Base-by-base conservation (phyloP, 768 basidiomycete species). In the Filobasidium floriforme region DNA sequence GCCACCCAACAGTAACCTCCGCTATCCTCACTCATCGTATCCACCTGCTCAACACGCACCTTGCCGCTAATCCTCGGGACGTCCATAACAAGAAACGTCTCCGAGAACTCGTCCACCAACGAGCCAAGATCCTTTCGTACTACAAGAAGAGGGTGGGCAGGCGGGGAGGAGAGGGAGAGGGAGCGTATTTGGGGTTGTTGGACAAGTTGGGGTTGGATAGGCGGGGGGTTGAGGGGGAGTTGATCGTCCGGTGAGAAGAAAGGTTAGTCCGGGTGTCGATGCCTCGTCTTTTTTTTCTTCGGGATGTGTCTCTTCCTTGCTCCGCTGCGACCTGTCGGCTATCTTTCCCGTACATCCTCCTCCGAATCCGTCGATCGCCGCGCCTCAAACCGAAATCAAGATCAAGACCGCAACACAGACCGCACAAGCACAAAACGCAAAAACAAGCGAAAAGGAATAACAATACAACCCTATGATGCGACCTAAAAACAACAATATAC, bases 21-120 rank as follows among this genome's bases (percentile, higher is more conserved):
- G 94, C 94, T 0, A 80, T 97, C 29, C 75, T 92, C 65, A 98
- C 94, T 0, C 84, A 87, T 73, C 83, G 85, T 76, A 94, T 97
- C 71, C 89, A 89, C 57, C 88, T 87, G 69, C 76, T 97, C 44
- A 88, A 88, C 84, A 80, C 80, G 7, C 92, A 96, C 76, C 78
- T 94, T 37, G 43, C 65, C 1, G 81, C 76, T 11, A 82, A 80
- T 54, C 87, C 84, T 70, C 87, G 84, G 72, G 94, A 98, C 74
- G 82, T 89, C 29, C 73, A 79, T 60, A 93, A 89, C 75, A 85
- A 86, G 49, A 85, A 87, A 18, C 83, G 85, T n/a, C 81, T 98
- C 43, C 86, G 88, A 1, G 81, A 81, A 66, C 84, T 96, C 54
- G 83, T 96, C 14, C 89, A 92, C 73, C 80, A 92, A 68, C 83